Base-by-base conservation (phyloP, 345 rosid genomes). In the Lenwebbia sp. region DNA sequence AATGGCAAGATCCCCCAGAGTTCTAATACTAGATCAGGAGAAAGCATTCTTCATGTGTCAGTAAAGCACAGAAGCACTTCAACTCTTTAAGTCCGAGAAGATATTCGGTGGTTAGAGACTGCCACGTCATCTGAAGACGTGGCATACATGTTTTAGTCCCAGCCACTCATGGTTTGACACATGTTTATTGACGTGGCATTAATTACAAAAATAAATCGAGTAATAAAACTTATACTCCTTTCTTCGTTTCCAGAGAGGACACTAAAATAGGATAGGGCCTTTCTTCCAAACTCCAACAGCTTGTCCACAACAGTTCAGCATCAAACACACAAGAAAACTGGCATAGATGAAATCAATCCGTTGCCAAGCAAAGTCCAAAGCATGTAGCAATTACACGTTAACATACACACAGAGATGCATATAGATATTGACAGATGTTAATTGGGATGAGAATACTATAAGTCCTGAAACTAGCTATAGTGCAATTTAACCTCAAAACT, bases 231-330 rank as follows among this genome's bases (percentile, higher is more conserved):
- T 3, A 95, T 94, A 89, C 92, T 90, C 54, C 95, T 89, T 88
- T 96, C 96, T 89, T 95, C 98, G 84, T 96, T 96, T 13, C 99
- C 98, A 49, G 99, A 96, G 86, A 97, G 95, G 57, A 97, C 96
- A 89, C 97, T 94, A 25, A 88, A 94, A 85, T 94, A 95, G 89
- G 96, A 96, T 89, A 94, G 47, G 28, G 96, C 97, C 85, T 89
- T 93, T 86, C 95, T 94, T 85, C 99, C 99, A 87, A 95, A 94
- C 86, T 97, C 93, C 56, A 95, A 25, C 54, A 96, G 87, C 90
- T 92, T 96, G 33, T 90, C 88, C 98, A 95, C 96, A 33, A 21
- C 5, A 0, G 76, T 15, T 2, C 41, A 30, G 75, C 75, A 62
- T 62, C 19, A 37, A 62, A 30, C 11, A 33, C 41, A 30, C 40